Conservation (phyloP, 371 early-diverging fungal species). For the Batkoa obscura region DNA sequence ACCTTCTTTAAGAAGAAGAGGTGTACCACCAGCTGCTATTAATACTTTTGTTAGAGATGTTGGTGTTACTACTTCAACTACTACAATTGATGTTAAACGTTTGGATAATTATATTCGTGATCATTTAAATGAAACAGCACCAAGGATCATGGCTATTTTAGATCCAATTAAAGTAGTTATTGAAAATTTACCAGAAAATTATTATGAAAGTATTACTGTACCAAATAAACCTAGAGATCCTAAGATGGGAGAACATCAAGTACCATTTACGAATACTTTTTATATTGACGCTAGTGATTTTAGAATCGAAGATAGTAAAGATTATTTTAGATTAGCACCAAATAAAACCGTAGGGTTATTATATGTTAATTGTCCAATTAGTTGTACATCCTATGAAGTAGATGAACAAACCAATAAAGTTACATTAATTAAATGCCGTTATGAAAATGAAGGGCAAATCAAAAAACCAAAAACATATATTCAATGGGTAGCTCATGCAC, state of each 20-base stretch:
- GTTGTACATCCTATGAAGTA: slow-evolving; percentile 53
- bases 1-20: slow-evolving; percentile 91
- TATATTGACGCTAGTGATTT: slow-evolving; percentile 95
- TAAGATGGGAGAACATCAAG: slow-evolving; percentile 55
- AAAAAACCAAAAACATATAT: slow-evolving; percentile 93
- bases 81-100: slow-evolving; percentile 77
- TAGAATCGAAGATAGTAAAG: slow-evolving; percentile 69
- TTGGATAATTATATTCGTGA: slow-evolving; percentile 93
- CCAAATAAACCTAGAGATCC: slow-evolving; percentile 78
- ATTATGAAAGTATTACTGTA: slow-evolving; percentile 47
- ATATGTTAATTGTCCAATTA: slow-evolving; percentile 65
- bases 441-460: too few relatives aligned
- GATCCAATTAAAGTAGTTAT: slow-evolving; percentile 81
- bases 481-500: slow-evolving; percentile 91
- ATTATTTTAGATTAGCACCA: slow-evolving; percentile 87
- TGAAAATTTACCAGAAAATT: slow-evolving; percentile 63
- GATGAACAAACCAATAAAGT: slow-evolving; percentile 24
- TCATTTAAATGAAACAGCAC: slow-evolving; percentile 77
- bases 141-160: slow-evolving; percentile 79
- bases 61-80: slow-evolving; percentile 74
- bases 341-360: slow-evolving; percentile 89
- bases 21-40: slow-evolving; percentile 97
- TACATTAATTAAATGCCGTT: too few relatives aligned
- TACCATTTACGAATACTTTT: slow-evolving; percentile 72
- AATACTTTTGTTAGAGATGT: slow-evolving; percentile 94